phyloP scores from a whole-genome alignment of 768 basidiomycete species.

The Auriculariales sp. region DNA sequence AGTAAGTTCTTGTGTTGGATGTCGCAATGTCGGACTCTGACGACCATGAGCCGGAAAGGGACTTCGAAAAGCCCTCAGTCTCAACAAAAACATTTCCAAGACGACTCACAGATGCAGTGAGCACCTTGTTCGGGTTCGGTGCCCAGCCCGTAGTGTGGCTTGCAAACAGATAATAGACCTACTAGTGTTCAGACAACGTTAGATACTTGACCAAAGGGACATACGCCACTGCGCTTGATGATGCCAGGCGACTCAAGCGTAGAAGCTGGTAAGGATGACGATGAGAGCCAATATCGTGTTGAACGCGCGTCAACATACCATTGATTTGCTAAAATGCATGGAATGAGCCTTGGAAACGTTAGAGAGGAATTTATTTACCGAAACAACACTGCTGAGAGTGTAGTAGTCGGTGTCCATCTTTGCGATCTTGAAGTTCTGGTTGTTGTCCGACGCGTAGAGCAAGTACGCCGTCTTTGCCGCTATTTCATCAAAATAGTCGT shows the following conservation, averaged over 20 bases:
- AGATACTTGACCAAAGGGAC: neutral
- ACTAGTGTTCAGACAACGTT: slow-evolving; percentile 1
- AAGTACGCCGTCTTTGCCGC: slow-evolving; percentile 38
- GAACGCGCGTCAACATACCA: slow-evolving; percentile 17
- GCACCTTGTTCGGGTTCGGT: slow-evolving; percentile 48
- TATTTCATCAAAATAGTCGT: slow-evolving; percentile 6
- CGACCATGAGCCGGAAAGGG: slow-evolving; percentile 40
- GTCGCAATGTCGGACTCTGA: slow-evolving; percentile 43
- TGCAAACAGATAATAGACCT: slow-evolving; percentile 44
- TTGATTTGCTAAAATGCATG: slow-evolving; percentile 30
- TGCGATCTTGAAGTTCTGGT: slow-evolving; percentile 56
- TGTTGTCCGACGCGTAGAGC: slow-evolving; percentile 52
- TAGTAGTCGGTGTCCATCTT: slow-evolving; percentile 42
- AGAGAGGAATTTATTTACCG: neutral
- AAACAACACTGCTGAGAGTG: slow-evolving; percentile 31
- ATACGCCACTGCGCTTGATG: slow-evolving; percentile 39
- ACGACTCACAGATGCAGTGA: slow-evolving; percentile 31
- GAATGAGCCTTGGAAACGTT: neutral
- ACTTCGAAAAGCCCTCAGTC: slow-evolving; percentile 18
- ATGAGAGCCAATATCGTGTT: neutral
- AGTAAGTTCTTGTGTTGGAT: slow-evolving; percentile 35
- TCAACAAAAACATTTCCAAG: too few species aligned
- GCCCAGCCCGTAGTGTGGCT: slow-evolving; percentile 43
- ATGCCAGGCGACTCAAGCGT: slow-evolving; percentile 51
- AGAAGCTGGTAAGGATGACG: slow-evolving; percentile 20